Base-by-base conservation (phyloP, 2,329 filamentous ascomycete genomes). In the Dendryphion nanum region DNA sequence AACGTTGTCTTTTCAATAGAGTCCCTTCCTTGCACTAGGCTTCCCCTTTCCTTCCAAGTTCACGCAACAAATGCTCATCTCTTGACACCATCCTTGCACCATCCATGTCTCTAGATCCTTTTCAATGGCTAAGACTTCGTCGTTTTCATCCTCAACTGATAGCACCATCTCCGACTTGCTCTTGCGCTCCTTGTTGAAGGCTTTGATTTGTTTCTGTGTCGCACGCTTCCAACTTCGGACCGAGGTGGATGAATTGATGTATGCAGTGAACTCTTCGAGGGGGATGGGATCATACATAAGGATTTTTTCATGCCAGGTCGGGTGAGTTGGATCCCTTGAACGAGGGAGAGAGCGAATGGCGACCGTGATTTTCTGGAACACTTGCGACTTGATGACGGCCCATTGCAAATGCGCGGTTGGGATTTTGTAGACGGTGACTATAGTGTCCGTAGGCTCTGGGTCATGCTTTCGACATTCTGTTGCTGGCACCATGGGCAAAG, bases 211-310 rank as follows among this genome's bases (percentile, higher is more conserved):
- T 20, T 54, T 54, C 31, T 57, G 50, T 3, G 59, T 62, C 4
- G 61, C 61, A 13, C 41, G 42, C 32, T 37, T 55, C 34, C 48
- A 63, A 2, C 42, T 44, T 10, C 50, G 40, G 3, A 62, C 50
- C 5, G 19, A n/a, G 1, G 53, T 52, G 10, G 61, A 45, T 3
- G 33, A 48, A 29, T 95, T 96, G 13, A 97, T 68, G 86, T 89
- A 97, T 0, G 71, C 68, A 0, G 90, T 78, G 12, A 98, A 71
- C 48, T 96, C 89, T 65, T 97, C 91, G 0, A 96, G 67, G 1
- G 93, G 76, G 30, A 98, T 85, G 0, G 91, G 89, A 54, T 97
- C 90, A 60, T 94, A 97, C 61, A 97, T 79, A 5, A 97, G 72
- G 32, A 98, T 96, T 68, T 89, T 94, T 66, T 97, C 89, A 52